These are phyloP conservation scores for Vachellia pachyceras DNA, from an alignment of 306 rosid species.

Conservation along the genomic window DNA sequence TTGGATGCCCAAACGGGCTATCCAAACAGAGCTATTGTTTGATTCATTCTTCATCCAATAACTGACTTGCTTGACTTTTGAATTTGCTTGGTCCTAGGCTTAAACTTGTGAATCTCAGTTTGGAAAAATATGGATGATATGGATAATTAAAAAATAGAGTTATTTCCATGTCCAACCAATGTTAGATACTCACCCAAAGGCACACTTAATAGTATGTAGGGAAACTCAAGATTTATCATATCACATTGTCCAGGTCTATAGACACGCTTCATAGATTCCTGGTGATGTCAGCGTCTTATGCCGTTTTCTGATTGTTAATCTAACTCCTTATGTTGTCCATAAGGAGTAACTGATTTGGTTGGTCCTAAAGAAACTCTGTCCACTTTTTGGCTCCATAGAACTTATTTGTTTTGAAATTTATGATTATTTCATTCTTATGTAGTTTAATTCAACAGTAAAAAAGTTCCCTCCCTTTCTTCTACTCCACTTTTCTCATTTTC, in stretches of 20 bases:
- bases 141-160: background rate
- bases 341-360: background rate
- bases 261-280: background rate
- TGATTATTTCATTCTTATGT: background rate
- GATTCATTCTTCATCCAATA: background rate
- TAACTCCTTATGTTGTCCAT: constrained; percentile 8
- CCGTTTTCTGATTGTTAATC: background rate
- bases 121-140: background rate
- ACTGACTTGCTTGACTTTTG: background rate
- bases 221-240: background rate
- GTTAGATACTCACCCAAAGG: background rate
- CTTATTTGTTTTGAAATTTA: background rate
- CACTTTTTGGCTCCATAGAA: background rate
- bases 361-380: constrained; percentile 16
- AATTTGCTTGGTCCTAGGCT: background rate
- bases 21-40: too few relatives aligned
- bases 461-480: background rate
- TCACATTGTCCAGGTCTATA: background rate
- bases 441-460: constrained; percentile 11
- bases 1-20: too few relatives aligned
- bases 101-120: background rate
- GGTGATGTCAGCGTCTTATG: background rate
- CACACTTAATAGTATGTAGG: background rate
- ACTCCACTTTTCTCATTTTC: background rate
- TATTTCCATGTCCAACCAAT: background rate